Evolutionary conservation across 805 yeast genomes (phyloP).

Genomic region (Candida yuanshanica): DNA sequence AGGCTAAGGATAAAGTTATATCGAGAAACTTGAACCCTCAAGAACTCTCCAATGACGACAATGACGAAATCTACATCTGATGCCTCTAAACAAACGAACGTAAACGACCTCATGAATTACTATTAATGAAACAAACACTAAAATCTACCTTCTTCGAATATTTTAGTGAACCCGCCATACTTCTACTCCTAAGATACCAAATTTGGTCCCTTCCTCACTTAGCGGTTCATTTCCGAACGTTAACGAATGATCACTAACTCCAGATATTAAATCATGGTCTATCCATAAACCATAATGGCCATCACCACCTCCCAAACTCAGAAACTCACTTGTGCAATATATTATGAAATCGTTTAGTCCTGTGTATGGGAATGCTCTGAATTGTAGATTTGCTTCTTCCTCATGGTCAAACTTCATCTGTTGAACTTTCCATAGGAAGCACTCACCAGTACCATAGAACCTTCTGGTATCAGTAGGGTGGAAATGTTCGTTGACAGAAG

Average conservation of each 20-base stretch:
- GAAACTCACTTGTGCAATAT: constrained; percentile 69
- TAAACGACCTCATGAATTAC: neutral
- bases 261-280: constrained; percentile 65
- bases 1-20: constrained; percentile 55
- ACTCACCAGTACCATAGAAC: constrained; percentile 92
- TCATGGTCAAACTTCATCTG: constrained; percentile 20
- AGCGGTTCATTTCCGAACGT: constrained; percentile 90
- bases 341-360: constrained; percentile 83
- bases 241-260: constrained; percentile 71
- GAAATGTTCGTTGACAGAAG: constrained; percentile 67
- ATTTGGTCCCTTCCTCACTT: constrained; percentile 53
- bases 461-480: constrained; percentile 66
- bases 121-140: neutral
- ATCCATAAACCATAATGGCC: constrained; percentile 92
- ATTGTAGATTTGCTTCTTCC: constrained; percentile 28
- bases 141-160: neutral
- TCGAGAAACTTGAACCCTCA: constrained; percentile 13
- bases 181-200: constrained; percentile 72
- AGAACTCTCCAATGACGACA: constrained; percentile 8
- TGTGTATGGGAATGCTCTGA: constrained; percentile 82
- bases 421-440: constrained; percentile 84
- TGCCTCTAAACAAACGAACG: neutral
- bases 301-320: constrained; percentile 87
- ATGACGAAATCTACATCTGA: constrained; percentile 18
- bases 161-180: constrained; percentile 54